Conservation (phyloP, 2,329 filamentous ascomycete species). For the Sporothrix variecibatus region DNA sequence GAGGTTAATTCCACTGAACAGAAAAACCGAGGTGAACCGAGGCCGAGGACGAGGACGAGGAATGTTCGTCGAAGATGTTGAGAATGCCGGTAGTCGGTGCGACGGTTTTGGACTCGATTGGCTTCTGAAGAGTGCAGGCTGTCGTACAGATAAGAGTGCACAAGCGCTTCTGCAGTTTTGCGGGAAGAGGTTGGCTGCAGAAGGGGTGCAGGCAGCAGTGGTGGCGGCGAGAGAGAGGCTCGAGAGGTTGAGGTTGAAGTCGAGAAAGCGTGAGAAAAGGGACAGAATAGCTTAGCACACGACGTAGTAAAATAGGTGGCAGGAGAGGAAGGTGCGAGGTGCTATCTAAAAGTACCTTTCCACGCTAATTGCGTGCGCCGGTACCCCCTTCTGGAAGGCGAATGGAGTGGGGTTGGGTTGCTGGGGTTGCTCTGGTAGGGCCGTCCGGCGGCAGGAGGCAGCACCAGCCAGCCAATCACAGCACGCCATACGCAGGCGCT, state of each 20-base stretch:
- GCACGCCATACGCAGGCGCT: conserved; percentile 31
- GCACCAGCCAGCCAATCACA: conserved; percentile 41
- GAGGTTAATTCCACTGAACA: too few species aligned
- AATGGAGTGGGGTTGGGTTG: conserved; percentile 30
- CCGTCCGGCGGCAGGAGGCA: conserved; percentile 31
- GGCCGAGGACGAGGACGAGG: background rate
- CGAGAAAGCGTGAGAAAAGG: background rate
- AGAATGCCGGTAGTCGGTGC: background rate
- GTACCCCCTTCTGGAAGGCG: conserved; percentile 11
- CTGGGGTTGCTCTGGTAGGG: conserved; percentile 43
- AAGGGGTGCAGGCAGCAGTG: background rate
- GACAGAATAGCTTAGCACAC: background rate
- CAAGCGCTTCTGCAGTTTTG: background rate
- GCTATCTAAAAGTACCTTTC: background rate
- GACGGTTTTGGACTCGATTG: background rate
- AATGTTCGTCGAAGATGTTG: background rate
- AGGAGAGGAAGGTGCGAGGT: conserved; percentile 1
- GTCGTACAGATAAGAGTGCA: background rate
- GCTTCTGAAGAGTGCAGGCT: background rate
- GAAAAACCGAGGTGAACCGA: background rate
- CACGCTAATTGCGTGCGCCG: background rate
- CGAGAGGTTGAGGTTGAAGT: background rate
- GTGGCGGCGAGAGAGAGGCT: background rate
- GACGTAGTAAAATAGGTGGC: conserved; percentile 4
- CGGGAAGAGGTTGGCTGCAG: background rate